A percentile compares a stretch with the other conserved stretches of the same genome.
Evolutionary conservation across 257 asterid species (phyloP).

Genomic region (Cinchona pubescens): DNA sequence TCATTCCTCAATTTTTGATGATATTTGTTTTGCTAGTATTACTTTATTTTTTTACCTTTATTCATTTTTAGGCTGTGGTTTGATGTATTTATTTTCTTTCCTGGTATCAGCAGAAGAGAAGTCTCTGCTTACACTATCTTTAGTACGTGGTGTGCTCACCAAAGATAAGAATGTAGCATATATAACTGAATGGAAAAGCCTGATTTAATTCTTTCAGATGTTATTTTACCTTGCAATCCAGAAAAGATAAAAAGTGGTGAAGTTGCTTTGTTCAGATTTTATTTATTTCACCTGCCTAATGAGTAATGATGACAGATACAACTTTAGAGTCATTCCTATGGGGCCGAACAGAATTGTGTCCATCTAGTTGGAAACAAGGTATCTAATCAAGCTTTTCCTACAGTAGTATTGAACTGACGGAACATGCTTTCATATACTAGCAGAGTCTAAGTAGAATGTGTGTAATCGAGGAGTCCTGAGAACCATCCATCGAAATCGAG

Average conservation of each 20-base stretch:
- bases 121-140: neutral
- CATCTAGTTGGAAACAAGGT: no score
- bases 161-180: neutral
- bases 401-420: no score
- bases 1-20: slow-evolving; percentile 50
- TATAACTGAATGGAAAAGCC: neutral
- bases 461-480: no score
- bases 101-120: slow-evolving; percentile 7
- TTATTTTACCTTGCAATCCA: neutral
- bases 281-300: slow-evolving; percentile 17
- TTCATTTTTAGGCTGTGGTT: neutral
- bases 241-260: neutral
- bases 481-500: no score
- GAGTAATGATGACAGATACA: no score
- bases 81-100: neutral
- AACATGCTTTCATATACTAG: no score
- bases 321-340: no score
- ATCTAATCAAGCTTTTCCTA: no score
- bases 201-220: neutral
- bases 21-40: neutral
- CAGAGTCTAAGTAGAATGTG: no score
- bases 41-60: neutral
- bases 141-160: neutral
- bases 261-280: neutral
- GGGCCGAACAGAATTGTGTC: no score